phyloP scores from a whole-genome alignment of 495 filamentous ascomycete species.

The Penicillium argentinense region DNA sequence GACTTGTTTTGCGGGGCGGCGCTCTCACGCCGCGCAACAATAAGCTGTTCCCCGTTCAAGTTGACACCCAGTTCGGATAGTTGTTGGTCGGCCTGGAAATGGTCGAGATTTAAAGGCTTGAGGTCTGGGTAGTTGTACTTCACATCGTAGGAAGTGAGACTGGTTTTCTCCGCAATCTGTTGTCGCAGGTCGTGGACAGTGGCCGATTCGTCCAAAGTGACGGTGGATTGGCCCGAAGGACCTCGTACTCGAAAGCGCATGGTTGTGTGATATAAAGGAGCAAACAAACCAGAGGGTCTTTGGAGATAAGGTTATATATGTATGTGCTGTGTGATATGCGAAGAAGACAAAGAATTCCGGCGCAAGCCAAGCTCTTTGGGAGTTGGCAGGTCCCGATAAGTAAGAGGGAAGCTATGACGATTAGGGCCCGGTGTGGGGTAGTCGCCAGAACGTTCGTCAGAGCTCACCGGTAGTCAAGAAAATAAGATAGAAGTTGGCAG shows the following conservation, averaged over 20 bases:
- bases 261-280: too few species aligned
- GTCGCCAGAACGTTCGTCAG: too few species aligned
- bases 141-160: conserved; percentile 58
- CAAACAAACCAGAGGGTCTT: too few species aligned
- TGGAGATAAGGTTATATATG: too few species aligned
- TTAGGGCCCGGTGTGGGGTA: conserved; percentile 6
- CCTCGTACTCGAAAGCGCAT: conserved; percentile 67
- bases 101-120: conserved; percentile 62
- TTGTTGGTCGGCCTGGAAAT: conserved; percentile 41
- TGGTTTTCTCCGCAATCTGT: conserved; percentile 56
- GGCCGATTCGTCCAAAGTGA: conserved; percentile 64
- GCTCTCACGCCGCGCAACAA: conserved; percentile 56
- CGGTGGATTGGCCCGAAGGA: conserved; percentile 58
- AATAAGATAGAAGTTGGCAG: neutral
- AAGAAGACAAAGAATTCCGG: neutral
- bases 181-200: conserved; percentile 62
- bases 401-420: conserved; percentile 14
- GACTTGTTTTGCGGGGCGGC: conserved; percentile 17
- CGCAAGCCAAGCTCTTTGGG: too few species aligned
- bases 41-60: conserved; percentile 79
- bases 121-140: conserved; percentile 84
- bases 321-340: too few species aligned
- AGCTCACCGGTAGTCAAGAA: too few species aligned
- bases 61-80: conserved; percentile 61
- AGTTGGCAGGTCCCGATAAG: too few species aligned